phyloP scores from a whole-genome alignment of 2,329 filamentous ascomycete genomes.

The Phyllosticta ampelicida region DNA sequence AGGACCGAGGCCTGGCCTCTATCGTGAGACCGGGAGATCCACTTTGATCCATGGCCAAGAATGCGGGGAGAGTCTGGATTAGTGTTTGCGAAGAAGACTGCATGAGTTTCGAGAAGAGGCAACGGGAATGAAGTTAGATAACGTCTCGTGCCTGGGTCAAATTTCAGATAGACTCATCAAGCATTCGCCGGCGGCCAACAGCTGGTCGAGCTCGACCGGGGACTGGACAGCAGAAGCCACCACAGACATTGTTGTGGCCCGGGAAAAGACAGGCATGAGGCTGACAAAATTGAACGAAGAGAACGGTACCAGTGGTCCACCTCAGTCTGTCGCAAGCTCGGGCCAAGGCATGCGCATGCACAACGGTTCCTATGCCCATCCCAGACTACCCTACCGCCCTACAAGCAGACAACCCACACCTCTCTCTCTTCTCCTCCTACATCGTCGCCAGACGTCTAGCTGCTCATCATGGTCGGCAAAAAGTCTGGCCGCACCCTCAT shows the following conservation, averaged over 20 bases:
- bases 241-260: neutral
- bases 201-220: neutral
- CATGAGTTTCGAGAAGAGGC: neutral
- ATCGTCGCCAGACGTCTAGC: neutral
- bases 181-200: conserved; percentile 3
- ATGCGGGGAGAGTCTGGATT: neutral
- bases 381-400: neutral
- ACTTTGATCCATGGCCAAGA: neutral
- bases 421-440: neutral
- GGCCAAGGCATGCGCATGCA: neutral
- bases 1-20: conserved; percentile 37
- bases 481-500: conserved; percentile 53
- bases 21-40: conserved; percentile 8
- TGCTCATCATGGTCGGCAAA: conserved; percentile 48
- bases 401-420: neutral
- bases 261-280: neutral
- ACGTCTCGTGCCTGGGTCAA: neutral
- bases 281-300: too few relatives aligned
- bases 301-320: too few relatives aligned
- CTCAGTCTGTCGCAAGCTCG: neutral
- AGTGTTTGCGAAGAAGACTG: neutral
- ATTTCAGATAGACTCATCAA: neutral
- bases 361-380: neutral
- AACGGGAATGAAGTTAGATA: neutral
- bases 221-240: neutral